phyloP scores from a whole-genome alignment of 257 asterid genomes.

The Datura wrightii region DNA sequence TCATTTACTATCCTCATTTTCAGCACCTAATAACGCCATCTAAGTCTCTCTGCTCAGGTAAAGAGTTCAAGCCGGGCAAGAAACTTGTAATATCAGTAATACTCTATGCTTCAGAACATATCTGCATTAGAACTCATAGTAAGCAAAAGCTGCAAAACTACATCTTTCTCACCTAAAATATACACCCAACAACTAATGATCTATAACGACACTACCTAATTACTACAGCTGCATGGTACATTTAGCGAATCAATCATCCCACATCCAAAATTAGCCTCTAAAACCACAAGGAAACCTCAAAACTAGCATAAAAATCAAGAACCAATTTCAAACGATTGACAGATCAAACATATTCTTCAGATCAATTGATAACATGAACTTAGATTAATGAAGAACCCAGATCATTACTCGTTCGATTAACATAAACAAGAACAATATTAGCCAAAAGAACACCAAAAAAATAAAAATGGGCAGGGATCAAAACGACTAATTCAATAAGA shows the following conservation, averaged over 20 bases:
- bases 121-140: background rate
- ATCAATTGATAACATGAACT: background rate
- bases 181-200: background rate
- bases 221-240: background rate
- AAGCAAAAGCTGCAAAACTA: background rate
- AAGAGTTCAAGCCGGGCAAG: background rate
- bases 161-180: background rate
- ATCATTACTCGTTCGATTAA: background rate
- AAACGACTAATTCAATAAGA: background rate
- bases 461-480: background rate
- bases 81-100: background rate
- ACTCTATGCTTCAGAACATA: background rate
- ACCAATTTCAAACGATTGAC: background rate
- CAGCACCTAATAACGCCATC: background rate
- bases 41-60: background rate
- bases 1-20: conserved; percentile 2
- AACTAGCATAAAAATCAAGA: background rate
- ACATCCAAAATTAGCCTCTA: background rate
- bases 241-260: background rate
- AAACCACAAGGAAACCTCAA: conserved; percentile 27
- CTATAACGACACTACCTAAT: background rate
- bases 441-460: background rate
- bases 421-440: background rate
- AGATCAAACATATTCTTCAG: background rate
- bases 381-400: background rate